Evolutionary conservation across 306 rosid genomes (phyloP), one percentile per base, ranked within the genome.

Genomic region (Erythrophleum fordii): DNA sequence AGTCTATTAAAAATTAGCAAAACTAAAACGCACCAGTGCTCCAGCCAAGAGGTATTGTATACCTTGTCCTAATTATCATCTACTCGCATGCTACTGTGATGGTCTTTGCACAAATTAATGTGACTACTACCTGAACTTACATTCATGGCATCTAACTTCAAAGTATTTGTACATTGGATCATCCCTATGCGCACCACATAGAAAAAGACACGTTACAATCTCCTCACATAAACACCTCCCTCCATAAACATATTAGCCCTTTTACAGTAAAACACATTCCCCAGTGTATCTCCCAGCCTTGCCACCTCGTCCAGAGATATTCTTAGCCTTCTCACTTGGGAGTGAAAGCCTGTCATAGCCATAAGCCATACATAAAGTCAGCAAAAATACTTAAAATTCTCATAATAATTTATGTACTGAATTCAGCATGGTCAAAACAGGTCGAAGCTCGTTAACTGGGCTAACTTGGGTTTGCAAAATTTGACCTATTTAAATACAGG

Each of bases 261-360:
- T 23, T 11, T 58, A 9, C 64, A 56, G 0, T 56, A 10, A 23
- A 56, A 22, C 34, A 67, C 49, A 22, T 22, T 67, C 72, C 41
- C 5, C 31, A 11, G 7, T 67, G 26, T 37, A 48, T 25, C 78
- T 14, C 41, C 55, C 66, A 51, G 46, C 16, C 65, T 51, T 18
- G 31, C 66, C 12, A 60, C 64, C 81, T 75, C 18, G 31, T 49
- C 26, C 26, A 17, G 4, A n/a, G 52, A 23, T 76, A 55, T 44
- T 77, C 23, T 35, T 26, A 10, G 45, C 67, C 79, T 79, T 78
- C 64, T 89, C 92, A 80, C 89, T 91, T 89, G 58, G 91, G 91
- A 12, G 93, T 55, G 79, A 91, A 91, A 53, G 95, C 83, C 95
- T 91, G 88, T 6, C 11, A 70, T 13, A 67, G 34, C 11, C 67